Evolutionary conservation across 345 rosid genomes (phyloP), one percentile per base, ranked within the genome.

Genomic region (Hypericum perforatum): DNA sequence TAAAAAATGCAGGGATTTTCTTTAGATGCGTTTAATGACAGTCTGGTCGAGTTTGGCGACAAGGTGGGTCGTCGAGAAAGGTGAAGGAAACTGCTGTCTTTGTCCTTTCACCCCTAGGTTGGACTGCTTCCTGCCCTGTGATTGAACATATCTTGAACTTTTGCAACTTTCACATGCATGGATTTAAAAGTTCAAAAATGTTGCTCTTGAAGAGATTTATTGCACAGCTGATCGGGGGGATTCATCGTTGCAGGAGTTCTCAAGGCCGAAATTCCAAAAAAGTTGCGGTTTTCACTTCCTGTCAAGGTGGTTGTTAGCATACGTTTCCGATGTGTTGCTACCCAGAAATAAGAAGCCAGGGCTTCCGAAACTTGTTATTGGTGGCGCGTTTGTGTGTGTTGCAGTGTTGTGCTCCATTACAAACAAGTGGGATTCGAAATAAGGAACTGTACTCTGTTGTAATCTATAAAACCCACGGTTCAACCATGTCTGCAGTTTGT

Each of bases 1-100:
- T 62, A 16, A 68, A 59, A 58, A 36, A 16, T 76, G 84, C 82
- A 78, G 80, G 76, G 49, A 57, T 78, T 83, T 71, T 74, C 77
- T 44, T 37, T 72, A 54, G 82, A 80, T 52, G 63, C 63, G 45
- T 78, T 54, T 65, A 64, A 42, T 54, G 5, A 54, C 67, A 78
- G 80, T 70, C 47, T 72, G 59, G 67, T 41, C 62, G 58, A 50
- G 55, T 82, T 75, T 62, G 65, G 53, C 45, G 71, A 60, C 4
- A 46, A 65, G 55, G 10, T 77, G 55, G 74, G 53, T 39, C 69
- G 62, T 58, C 41, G 41, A 60, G 39, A 62, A 15, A 61, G 67
- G 7, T 64, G 55, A 75, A 57, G 67, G 59, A 63, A 56, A 61
- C 60, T 66, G 67, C 69, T 63, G 39, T 38, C 47, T 38, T 11